A percentile compares a stretch with the other conserved stretches of the same genome.
phyloP scores from a whole-genome alignment of 352 stramenopile species.

The Pelagophyceae sp. region DNA sequence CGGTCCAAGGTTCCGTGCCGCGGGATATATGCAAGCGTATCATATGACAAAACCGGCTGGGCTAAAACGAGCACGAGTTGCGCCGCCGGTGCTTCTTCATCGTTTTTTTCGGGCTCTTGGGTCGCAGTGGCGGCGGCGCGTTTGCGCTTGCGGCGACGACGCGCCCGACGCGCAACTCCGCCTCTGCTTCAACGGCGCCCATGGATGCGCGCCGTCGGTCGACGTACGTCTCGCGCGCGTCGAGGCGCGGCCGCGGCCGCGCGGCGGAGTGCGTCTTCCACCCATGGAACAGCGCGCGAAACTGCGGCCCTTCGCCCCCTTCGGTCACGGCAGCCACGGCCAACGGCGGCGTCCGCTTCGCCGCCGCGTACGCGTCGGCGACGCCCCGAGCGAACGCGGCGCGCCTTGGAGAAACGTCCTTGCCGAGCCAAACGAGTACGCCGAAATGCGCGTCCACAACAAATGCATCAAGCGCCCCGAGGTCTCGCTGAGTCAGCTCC shows the following conservation, averaged over 20 bases:
- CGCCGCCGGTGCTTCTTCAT: neutral
- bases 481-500: neutral
- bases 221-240: constrained; percentile 1
- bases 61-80: neutral
- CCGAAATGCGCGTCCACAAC: neutral
- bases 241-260: neutral
- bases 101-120: too few relatives aligned
- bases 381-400: neutral
- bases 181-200: neutral
- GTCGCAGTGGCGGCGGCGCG: too few relatives aligned
- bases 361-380: neutral
- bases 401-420: too few relatives aligned
- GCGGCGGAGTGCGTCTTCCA: neutral
- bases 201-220: neutral
- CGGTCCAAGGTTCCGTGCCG: too few relatives aligned
- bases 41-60: too few relatives aligned
- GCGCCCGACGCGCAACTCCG: neutral
- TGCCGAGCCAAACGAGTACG: neutral
- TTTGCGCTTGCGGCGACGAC: neutral
- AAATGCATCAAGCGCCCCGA: neutral
- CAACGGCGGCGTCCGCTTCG: neutral
- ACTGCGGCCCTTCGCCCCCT: neutral
- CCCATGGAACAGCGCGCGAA: neutral
- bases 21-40: too few relatives aligned
- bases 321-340: neutral